Base-by-base conservation (phyloP, 208 protist genomes). In the Angomonas deanei region DNA sequence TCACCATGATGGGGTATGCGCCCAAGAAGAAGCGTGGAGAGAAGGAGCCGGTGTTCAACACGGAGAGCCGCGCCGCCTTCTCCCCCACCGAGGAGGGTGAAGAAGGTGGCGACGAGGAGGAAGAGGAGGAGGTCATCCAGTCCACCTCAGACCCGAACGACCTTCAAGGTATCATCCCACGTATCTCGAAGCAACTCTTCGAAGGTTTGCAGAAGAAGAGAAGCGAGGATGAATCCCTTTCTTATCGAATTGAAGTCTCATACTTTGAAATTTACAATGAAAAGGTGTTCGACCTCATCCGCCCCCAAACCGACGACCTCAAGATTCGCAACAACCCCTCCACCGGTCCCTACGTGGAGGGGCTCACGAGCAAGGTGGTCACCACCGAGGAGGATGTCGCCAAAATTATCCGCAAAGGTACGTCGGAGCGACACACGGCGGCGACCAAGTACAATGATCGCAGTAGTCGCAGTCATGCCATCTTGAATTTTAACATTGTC, bases 231-330 rank as follows among this genome's bases (percentile, higher is more conserved):
- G 64, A 60, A 2, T 77, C 84, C 21, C 78, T 74, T 56, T 91
- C 88, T 3, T 95, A 80, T 68, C 78, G 78, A 27, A 76, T 92
- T 2, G 78, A 83, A 50, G 58, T 90, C 19, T 78, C 84, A 5
- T 92, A 90, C 72, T 92, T 86, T 66, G 92, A 97, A 65, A 94
- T 97, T 39, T 96, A 95, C 80, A 95, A 96, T 55, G 90, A 96
- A 70, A 86, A 90, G 62, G 84, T 94, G 13, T 84, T 79, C 53
- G 88, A 96, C 61, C 78, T 97, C 13, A 75, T 95, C 56, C 60
- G 52, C 1, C 58, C 68, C 39, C 63, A 59, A 23, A 60, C 55
- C 26, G 70, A 78, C 46, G 84, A 94, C 28, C 69, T 94, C 27
- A 79, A 76, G 56, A 78, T 96, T 1, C 83, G 92, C 27, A 73